Conservation (phyloP, 2,329 filamentous ascomycete genomes). For the Talaromyces rugulosus region DNA sequence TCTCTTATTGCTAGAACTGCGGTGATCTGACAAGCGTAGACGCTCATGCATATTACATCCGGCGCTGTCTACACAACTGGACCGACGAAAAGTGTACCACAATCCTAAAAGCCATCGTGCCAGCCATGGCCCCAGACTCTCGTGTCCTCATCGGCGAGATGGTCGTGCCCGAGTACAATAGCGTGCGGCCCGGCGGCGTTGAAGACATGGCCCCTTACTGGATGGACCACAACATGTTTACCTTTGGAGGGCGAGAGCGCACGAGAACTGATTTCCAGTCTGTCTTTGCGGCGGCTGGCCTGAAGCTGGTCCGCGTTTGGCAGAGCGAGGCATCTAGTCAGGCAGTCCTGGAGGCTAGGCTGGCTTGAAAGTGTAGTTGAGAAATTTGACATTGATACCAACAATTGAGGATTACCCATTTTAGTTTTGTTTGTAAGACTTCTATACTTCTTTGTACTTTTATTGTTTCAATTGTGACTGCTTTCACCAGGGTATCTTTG, state of each 20-base stretch:
- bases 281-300: constrained; percentile 18
- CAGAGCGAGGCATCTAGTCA: constrained; percentile 15
- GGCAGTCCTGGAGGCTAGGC: constrained; percentile 13
- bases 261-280: constrained; percentile 21
- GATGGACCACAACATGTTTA: constrained; percentile 28
- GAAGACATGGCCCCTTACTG: constrained; percentile 25
- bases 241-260: constrained; percentile 27
- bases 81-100: constrained; percentile 17
- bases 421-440: neutral
- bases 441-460: neutral
- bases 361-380: constrained; percentile 1
- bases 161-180: constrained; percentile 30
- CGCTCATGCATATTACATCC: constrained; percentile 21
- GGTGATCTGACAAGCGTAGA: constrained; percentile 1
- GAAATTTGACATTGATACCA: neutral
- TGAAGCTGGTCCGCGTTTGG: constrained; percentile 24
- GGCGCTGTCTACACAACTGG: constrained; percentile 24
- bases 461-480: neutral
- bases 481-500: neutral
- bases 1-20: neutral
- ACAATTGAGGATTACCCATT: neutral
- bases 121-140: constrained; percentile 33
- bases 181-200: constrained; percentile 14
- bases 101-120: constrained; percentile 22
- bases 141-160: constrained; percentile 43